phyloP scores from a whole-genome alignment of 2,329 filamentous ascomycete genomes.

The Aspergillus puulaauensis region DNA sequence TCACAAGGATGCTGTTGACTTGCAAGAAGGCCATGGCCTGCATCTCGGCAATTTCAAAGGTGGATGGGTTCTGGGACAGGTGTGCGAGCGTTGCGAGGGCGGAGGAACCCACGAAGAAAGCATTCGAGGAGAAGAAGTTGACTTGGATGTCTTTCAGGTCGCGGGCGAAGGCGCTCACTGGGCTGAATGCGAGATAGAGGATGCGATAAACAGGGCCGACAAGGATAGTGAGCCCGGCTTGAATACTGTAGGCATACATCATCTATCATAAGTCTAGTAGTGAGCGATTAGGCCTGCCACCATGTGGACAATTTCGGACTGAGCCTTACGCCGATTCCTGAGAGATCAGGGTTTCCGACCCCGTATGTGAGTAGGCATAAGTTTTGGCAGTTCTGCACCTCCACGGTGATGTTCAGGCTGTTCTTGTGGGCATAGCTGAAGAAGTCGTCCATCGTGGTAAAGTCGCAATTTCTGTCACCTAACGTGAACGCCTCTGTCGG shows the following conservation, averaged over 20 bases:
- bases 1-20: slow-evolving; percentile 8
- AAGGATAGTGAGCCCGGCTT: slow-evolving; percentile 5
- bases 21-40: slow-evolving; percentile 10
- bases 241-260: slow-evolving; percentile 7
- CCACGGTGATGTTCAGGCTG: slow-evolving; percentile 6
- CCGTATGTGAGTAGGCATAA: slow-evolving; percentile 8
- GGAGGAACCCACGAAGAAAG: slow-evolving; percentile 6
- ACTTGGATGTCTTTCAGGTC: slow-evolving; percentile 6
- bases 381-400: slow-evolving; percentile 8
- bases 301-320: too few species aligned
- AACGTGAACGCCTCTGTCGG: not conserved
- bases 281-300: too few species aligned
- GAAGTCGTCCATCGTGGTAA: slow-evolving; percentile 3
- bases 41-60: slow-evolving; percentile 10
- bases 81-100: slow-evolving; percentile 7
- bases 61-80: slow-evolving; percentile 6
- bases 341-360: slow-evolving; percentile 8
- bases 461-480: slow-evolving; percentile 4
- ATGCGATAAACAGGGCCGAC: slow-evolving; percentile 5
- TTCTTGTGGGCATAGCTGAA: slow-evolving; percentile 4
- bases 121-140: slow-evolving; percentile 10
- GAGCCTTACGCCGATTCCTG: slow-evolving; percentile 7
- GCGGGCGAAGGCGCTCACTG: not conserved
- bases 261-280: not conserved
- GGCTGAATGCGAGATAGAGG: not conserved